phyloP scores from a whole-genome alignment of 2,329 filamentous ascomycete genomes.

The Aspergillus ustus region DNA sequence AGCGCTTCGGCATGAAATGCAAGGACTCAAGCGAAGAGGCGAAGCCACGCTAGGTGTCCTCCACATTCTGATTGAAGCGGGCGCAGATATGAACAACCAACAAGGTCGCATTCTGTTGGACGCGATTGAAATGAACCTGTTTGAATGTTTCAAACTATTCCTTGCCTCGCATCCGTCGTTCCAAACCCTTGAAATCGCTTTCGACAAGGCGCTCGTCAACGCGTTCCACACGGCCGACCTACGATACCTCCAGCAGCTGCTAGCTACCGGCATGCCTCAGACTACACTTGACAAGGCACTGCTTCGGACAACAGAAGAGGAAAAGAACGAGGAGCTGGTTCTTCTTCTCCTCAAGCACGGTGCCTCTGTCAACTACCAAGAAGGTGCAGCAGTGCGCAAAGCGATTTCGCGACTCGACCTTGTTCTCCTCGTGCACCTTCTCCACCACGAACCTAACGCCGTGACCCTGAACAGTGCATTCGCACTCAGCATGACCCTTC shows the following conservation, averaged over 20 bases:
- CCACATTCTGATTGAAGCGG: slow-evolving; percentile 11
- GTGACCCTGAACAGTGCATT: slow-evolving; percentile 13
- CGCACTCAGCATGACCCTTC: slow-evolving; percentile 1
- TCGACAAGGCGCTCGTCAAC: slow-evolving; percentile 11
- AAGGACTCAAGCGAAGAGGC: slow-evolving; percentile 8
- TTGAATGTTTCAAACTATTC: slow-evolving; percentile 14
- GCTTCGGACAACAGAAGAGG: background rate
- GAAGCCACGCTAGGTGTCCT: slow-evolving; percentile 10
- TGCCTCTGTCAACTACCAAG: slow-evolving; percentile 13
- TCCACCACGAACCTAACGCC: slow-evolving; percentile 1
- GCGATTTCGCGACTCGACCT: slow-evolving; percentile 7
- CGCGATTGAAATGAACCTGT: slow-evolving; percentile 11
- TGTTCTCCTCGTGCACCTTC: background rate
- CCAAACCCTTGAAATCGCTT: slow-evolving; percentile 3
- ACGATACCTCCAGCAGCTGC: slow-evolving; percentile 10
- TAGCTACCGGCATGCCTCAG: background rate
- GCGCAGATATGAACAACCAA: slow-evolving; percentile 11
- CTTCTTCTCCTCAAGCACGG: slow-evolving; percentile 1
- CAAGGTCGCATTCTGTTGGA: slow-evolving; percentile 10
- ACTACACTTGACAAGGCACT: slow-evolving; percentile 7
- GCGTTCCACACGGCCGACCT: background rate
- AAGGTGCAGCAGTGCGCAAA: slow-evolving; percentile 9
- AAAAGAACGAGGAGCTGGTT: slow-evolving; percentile 1
- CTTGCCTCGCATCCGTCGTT: slow-evolving; percentile 2
- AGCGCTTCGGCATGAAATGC: slow-evolving; percentile 14